A percentile compares a stretch with the other conserved stretches of the same genome.
These are phyloP conservation scores for Haemoproteus tartakovskyi DNA, from an alignment of 169 alveolate species.

Conservation along the genomic window DNA sequence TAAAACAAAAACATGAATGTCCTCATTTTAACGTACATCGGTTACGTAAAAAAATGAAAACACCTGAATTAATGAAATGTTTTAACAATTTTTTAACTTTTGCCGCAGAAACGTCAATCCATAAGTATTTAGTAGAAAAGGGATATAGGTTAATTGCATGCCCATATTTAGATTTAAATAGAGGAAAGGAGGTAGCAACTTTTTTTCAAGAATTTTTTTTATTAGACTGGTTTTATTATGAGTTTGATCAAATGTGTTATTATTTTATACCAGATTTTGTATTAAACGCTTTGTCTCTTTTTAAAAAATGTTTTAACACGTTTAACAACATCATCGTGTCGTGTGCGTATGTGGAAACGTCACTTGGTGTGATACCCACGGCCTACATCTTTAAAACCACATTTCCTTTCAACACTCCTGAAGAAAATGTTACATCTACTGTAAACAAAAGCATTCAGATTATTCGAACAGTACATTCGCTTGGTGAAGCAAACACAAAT, in stretches of 20 bases:
- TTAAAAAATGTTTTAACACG: slow-evolving; percentile 20
- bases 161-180: slow-evolving; percentile 34
- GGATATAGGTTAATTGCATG: slow-evolving; percentile 35
- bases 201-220: slow-evolving; percentile 34
- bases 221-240: slow-evolving; percentile 32
- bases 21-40: too few species aligned
- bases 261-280: slow-evolving; percentile 17
- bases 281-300: slow-evolving; percentile 26
- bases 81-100: slow-evolving; percentile 14
- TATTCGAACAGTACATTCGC: too few species aligned
- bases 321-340: not conserved
- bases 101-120: slow-evolving; percentile 16
- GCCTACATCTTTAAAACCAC: not conserved
- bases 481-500: too few species aligned
- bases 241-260: slow-evolving; percentile 47
- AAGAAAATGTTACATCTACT: not conserved
- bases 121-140: slow-evolving; percentile 3
- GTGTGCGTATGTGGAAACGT: slow-evolving; percentile 14
- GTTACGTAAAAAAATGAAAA: not conserved
- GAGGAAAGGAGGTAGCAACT: slow-evolving; percentile 18
- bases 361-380: slow-evolving; percentile 38
- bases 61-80: not conserved
- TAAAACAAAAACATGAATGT: not conserved
- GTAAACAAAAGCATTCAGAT: too few species aligned
- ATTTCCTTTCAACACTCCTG: too few species aligned